Base-by-base conservation (phyloP, 352 stramenopile species). In the Elongisporangium undulatum region DNA sequence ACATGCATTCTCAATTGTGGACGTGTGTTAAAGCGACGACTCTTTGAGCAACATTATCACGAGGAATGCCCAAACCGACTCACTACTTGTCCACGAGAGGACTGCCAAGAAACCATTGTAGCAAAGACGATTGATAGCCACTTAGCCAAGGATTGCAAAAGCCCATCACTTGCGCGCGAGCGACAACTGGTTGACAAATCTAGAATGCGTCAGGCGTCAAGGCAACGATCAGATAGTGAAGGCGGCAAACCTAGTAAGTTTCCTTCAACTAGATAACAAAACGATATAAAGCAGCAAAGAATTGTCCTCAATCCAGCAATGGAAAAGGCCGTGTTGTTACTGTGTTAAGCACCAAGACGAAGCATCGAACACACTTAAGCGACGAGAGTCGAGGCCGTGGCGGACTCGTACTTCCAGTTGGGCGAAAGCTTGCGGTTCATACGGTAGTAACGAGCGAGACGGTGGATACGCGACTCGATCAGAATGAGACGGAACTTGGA, bases 401-500 rank as follows among this genome's bases (percentile, higher is more conserved):
- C 87, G 59, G 93, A 98, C 84, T 99, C 96, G 86, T 99, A 99
- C 87, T 98, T 99, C 97, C 97, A 99, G 91, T 99, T 99, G 50
- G 97, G 90, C 66, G 95, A 87, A 68, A 99, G 92, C 90, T 99
- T 99, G 76, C 97, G 92, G 79, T 97, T 99, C 75, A 96, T 95
- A 77, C 97, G 95, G 96, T 99, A 99, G 90, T 99, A 99, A 84
- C 94, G 95, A 63, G 97, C 96, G 62, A 97, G 83, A 66, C 97
- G 92, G 85, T 99, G 98, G 77, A 99, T 99, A 78, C 97, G 91
- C 74, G 89, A 98, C 89, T 99, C 98, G 72, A 99, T 99, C 49
- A 99, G 89, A 97, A 99, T 99, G 48, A 99, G 90, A 82, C 97
- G 94, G 92, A 99, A 99, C 92, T 99, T 99, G 74, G 96, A 98